Evolutionary conservation across 768 basidiomycete genomes (phyloP), one percentile per base, ranked within the genome.

Genomic region (Sporobolomyces phaffii): DNA sequence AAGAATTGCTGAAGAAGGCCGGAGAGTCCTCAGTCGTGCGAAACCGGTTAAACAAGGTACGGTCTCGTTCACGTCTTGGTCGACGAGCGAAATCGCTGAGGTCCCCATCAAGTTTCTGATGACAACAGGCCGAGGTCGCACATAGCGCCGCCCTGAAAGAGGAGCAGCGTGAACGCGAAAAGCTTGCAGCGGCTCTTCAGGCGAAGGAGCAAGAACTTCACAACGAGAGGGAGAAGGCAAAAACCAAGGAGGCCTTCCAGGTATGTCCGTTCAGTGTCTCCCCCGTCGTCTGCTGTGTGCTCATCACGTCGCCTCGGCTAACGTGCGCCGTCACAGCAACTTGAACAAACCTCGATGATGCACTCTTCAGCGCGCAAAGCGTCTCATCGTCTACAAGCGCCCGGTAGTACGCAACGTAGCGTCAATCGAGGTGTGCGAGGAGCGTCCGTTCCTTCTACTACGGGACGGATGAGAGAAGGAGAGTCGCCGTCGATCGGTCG

Each of bases 151-250:
- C 44, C 6, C 11, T 70, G 10, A 36, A 60, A n/a, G 28, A 57
- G 22, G 57, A 65, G 41, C n/a, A 36, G 33, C 40, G 38, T 13
- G 60, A 60, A 47, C 52, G 44, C 38, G 40, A 24, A 8, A 22
- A 34, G 17, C 28, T 66, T 10, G 24, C 28, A 13, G 34, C 41
- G 6, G 15, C 15, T 14, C 34, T 70, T 15, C 50, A 43, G 20
- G 31, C 28, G 41, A 60, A 63, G 28, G 64, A 70, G 41, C 62
- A 63, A 52, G 69, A 70, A 20, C 26, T 50, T 22, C 28, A 34
- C 49, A 28, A 34, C 3, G 50, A 49, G 15, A 5, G 61, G 8
- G 58, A 66, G n/a, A 5, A 15, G 8, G 26, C 52, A 2, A 54
- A 56, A 41, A 44, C 50, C 10, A 52, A 60, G 10, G 54, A 36